Conservation (phyloP, 2,329 filamentous ascomycete genomes). For the Aspergillus puulaauensis region DNA sequence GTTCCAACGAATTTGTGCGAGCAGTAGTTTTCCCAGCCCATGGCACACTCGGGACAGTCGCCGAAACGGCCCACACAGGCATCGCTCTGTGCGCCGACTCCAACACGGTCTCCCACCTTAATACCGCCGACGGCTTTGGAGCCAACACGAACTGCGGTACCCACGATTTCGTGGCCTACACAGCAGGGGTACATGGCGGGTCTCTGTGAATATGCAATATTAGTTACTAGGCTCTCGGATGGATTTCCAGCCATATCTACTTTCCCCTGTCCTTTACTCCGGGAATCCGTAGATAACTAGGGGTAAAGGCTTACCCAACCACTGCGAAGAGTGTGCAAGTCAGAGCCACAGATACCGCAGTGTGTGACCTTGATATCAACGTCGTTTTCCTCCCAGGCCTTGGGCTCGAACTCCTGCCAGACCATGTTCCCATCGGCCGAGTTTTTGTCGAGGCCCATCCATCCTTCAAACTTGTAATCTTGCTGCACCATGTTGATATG, state of each 20-base stretch:
- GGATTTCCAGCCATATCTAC: neutral
- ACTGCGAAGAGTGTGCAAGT: conserved; percentile 58
- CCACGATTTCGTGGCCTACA: conserved; percentile 67
- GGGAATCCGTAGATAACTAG: neutral
- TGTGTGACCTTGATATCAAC: conserved; percentile 64
- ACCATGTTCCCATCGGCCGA: conserved; percentile 55
- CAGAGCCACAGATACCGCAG: conserved; percentile 65
- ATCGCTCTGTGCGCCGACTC: conserved; percentile 62
- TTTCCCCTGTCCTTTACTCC: neutral
- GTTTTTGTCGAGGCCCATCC: conserved; percentile 53
- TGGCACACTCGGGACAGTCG: conserved; percentile 55
- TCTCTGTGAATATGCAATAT: conserved; percentile 18
- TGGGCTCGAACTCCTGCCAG: conserved; percentile 60
- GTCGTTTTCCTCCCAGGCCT: conserved; percentile 65
- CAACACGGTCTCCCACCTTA: conserved; percentile 40
- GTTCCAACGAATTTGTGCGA: conserved; percentile 29
- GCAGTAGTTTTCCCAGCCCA: conserved; percentile 42
- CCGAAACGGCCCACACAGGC: conserved; percentile 49
- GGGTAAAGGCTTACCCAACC: conserved; percentile 37
- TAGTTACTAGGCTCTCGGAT: neutral
- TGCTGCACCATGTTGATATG: conserved; percentile 18
- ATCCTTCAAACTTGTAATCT: conserved; percentile 57
- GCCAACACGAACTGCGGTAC: conserved; percentile 58
- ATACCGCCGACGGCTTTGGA: conserved; percentile 34
- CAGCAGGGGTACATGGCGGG: conserved; percentile 45